Percentiles rank a stretch among this genome's conserved stretches.
These are phyloP conservation scores for Lolium perenne DNA, from an alignment of 176 grass and related monocot genomes.

Conservation along the genomic window DNA sequence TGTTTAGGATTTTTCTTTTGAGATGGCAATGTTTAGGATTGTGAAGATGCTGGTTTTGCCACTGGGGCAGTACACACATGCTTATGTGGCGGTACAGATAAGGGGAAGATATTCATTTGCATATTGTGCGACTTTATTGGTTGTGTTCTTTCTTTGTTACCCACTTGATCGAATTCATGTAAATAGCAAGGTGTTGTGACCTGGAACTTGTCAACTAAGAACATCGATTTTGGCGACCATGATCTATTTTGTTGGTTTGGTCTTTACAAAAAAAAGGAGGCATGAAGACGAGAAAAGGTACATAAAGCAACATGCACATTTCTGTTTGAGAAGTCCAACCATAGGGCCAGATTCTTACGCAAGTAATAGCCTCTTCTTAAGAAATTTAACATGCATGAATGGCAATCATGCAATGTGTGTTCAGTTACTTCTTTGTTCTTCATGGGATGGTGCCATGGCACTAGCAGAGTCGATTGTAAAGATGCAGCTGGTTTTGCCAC, in stretches of 20 bases:
- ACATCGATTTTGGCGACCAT: constrained; percentile 13
- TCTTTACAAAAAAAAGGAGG: constrained; percentile 16
- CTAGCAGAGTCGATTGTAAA: too few species aligned
- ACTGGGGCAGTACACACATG: background rate
- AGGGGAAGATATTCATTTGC: too few species aligned
- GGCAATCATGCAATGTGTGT: too few species aligned
- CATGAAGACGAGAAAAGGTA: constrained; percentile 26
- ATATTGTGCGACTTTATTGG: background rate
- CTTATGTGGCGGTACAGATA: background rate
- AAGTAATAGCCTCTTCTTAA: background rate
- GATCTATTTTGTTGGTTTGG: constrained; percentile 10
- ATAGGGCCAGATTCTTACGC: background rate
- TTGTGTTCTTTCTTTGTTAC: constrained; percentile 1
- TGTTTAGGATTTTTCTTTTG: too few species aligned
- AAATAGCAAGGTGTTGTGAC: background rate
- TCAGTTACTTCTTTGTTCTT: too few species aligned
- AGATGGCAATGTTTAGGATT: background rate
- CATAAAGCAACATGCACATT: constrained; percentile 11
- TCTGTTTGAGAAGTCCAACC: constrained; percentile 11
- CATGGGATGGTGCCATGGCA: too few species aligned
- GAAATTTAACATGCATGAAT: too few species aligned
- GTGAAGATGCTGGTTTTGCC: background rate
- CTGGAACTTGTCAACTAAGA: background rate
- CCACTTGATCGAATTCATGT: background rate
- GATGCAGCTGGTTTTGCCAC: too few species aligned